Conservation (phyloP, 148 eudicot genomes). For the Diospyros lotus region DNA sequence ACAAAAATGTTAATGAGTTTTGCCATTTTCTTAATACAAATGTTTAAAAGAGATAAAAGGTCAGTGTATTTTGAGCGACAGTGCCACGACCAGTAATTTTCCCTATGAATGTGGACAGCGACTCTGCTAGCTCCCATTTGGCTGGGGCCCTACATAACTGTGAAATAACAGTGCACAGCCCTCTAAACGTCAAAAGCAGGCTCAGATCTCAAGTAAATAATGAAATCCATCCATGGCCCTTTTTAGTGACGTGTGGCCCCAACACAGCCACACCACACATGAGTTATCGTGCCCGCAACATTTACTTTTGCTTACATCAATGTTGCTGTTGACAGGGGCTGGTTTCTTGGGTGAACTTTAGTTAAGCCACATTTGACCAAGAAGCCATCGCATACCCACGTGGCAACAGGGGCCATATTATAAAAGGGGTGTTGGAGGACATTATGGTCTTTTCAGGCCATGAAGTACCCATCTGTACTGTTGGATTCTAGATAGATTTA, state of each 20-base stretch:
- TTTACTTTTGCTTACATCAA: not conserved
- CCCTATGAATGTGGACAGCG: too few relatives aligned
- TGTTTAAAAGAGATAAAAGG: too few relatives aligned
- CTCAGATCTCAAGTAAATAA: slow-evolving; percentile 7
- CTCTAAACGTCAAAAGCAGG: slow-evolving; percentile 6
- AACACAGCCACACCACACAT: not conserved
- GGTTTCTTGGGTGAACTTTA: not conserved
- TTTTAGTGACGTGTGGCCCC: not conserved
- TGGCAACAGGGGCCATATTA: not conserved
- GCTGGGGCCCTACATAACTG: too few relatives aligned
- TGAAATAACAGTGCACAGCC: not conserved
- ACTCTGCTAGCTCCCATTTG: too few relatives aligned
- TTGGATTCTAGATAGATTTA: not conserved
- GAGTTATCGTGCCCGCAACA: not conserved
- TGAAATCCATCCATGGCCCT: slow-evolving; percentile 10
- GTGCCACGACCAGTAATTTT: too few relatives aligned
- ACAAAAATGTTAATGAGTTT: too few relatives aligned
- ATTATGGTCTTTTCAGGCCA: not conserved
- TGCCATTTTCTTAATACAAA: too few relatives aligned
- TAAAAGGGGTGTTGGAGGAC: not conserved
- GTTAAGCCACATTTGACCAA: not conserved
- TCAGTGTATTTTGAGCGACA: too few relatives aligned
- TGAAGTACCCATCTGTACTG: not conserved
- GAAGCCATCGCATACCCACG: not conserved
- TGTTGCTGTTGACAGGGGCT: not conserved